phyloP scores from a whole-genome alignment of 2,329 filamentous ascomycete species.

The Exophiala mesophila region DNA sequence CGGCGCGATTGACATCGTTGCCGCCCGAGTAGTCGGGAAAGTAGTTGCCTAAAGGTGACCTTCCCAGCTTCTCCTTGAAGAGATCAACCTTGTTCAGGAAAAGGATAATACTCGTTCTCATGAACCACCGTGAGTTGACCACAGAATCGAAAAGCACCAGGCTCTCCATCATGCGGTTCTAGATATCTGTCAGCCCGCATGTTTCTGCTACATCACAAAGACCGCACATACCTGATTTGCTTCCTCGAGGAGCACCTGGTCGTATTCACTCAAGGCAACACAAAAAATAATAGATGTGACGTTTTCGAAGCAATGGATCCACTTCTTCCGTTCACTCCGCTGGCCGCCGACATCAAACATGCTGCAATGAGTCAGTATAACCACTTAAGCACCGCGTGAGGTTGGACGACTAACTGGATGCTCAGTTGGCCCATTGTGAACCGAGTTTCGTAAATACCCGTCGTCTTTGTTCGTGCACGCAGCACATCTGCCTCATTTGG shows the following conservation, averaged over 20 bases:
- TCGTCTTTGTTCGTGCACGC: constrained; percentile 93
- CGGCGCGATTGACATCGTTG: constrained; percentile 95
- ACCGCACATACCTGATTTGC: constrained; percentile 74
- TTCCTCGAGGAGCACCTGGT: constrained; percentile 93
- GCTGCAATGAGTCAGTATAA: constrained; percentile 48
- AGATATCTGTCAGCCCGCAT: constrained; percentile 15
- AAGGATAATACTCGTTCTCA: constrained; percentile 96
- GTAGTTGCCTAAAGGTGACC: constrained; percentile 87
- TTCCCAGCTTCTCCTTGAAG: constrained; percentile 87
- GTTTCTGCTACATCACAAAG: constrained; percentile 20
- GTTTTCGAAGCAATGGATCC: constrained; percentile 99
- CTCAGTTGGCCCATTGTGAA: constrained; percentile 98
- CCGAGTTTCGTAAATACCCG: constrained; percentile 96
- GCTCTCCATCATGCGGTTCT: constrained; percentile 99
- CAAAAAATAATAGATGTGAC: constrained; percentile 99
- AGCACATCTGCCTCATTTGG: constrained; percentile 93
- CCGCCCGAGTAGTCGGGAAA: constrained; percentile 98
- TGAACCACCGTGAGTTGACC: constrained; percentile 98
- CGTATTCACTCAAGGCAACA: constrained; percentile 95
- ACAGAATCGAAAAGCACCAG: constrained; percentile 95
- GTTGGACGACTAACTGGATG: constrained; percentile 71
- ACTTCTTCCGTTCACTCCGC: constrained; percentile 96
- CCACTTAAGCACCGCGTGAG: constrained; percentile 5
- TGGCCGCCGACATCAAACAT: constrained; percentile 99
- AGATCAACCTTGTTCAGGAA: constrained; percentile 99